Evolutionary conservation across 2,329 filamentous ascomycete species (phyloP), one percentile per base, ranked within the genome.

Genomic region (Colletotrichum melonis): DNA sequence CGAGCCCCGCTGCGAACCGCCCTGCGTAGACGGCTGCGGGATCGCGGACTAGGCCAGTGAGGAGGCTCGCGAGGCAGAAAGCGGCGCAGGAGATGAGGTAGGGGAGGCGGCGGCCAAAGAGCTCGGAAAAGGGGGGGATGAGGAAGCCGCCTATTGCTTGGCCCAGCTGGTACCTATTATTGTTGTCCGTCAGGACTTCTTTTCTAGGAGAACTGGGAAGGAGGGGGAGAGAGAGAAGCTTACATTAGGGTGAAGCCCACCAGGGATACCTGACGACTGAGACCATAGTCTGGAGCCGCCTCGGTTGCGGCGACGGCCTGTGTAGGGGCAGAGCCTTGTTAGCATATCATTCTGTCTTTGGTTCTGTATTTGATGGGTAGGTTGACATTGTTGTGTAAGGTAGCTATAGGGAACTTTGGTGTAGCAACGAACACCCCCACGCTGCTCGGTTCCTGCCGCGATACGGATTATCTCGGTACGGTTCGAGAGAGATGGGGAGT

Each of bases 1-100:
- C 77, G 5, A 86, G 75, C 0, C 87, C 87, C 4, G 83, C 82
- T 5, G 85, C 26, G 46, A 86, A 81, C 6, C 87, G 81, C 28
- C 85, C 84, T 2, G 85, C 56, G n/a, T 84, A 76, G 2, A 85
- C 81, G 0, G 79, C 81, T 1, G 80, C 73, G 2, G 86, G 69
- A 0, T 80, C 81, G 5, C 78, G 82, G 1, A 81, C 79, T 0
- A 81, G 74, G 2, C 81, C 85, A 9, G 84, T 82, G 5, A 87
- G 71, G 3, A 86, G 46, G 69, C 82, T 83, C 24, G 78, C 80
- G 1, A 81, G 58, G 38, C 78, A 79, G 71, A 82, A 84, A 2
- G 78, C 64, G 14, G 79, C 73, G 2, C 79, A 81, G 14, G 82
- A 79, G 16, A 74, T 67, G 7, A 83, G 77, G 56, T 84, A 84